These are phyloP conservation scores for Cladosporium sphaerospermum DNA, from an alignment of 2,329 filamentous ascomycete species.

Conservation along the genomic window DNA sequence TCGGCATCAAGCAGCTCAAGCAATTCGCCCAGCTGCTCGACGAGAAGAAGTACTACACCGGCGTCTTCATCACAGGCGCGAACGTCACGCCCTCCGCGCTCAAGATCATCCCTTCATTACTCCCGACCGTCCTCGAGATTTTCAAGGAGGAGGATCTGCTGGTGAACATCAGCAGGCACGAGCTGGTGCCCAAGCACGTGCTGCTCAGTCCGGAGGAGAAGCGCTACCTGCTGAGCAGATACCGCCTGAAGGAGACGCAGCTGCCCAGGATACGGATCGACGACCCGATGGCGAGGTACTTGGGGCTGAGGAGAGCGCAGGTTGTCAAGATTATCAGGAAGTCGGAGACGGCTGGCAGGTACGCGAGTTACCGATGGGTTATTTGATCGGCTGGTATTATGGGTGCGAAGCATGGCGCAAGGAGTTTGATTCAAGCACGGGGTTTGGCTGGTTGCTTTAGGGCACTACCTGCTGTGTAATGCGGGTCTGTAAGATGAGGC, in stretches of 20 bases:
- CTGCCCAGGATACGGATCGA: constrained; percentile 84
- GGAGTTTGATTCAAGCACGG: constrained; percentile 8
- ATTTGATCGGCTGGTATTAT: constrained; percentile 29
- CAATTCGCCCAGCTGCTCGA: constrained; percentile 77
- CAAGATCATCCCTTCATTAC: constrained; percentile 74
- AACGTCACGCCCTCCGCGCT: constrained; percentile 79
- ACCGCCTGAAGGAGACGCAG: constrained; percentile 95
- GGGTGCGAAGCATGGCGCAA: constrained; percentile 13
- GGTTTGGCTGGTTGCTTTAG: neutral
- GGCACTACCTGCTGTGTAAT: neutral
- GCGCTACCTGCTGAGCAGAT: constrained; percentile 73
- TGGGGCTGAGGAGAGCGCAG: constrained; percentile 83
- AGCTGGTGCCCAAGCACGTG: constrained; percentile 90
- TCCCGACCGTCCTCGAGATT: constrained; percentile 78
- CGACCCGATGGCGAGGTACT: constrained; percentile 87
- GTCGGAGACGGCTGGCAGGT: constrained; percentile 90
- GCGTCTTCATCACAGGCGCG: constrained; percentile 81
- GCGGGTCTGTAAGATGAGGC: constrained; percentile 7
- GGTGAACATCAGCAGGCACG: constrained; percentile 97
- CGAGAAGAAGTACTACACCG: constrained; percentile 75
- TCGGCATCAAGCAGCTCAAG: constrained; percentile 90
- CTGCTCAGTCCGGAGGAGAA: constrained; percentile 89
- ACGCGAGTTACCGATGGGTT: constrained; percentile 83
- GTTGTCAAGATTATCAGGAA: constrained; percentile 98
- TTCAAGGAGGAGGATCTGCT: constrained; percentile 94